These are phyloP conservation scores for Medicago truncatula DNA, from an alignment of 306 rosid species.

Conservation along the genomic window MtrunA17r5.0-ANR NC_053043.1:37553501-37554000, in stretches of 20 bases:
- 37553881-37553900: slow-evolving; percentile 53
- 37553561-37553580: slow-evolving; percentile 11
- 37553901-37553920: slow-evolving; percentile 42
- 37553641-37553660: background rate
- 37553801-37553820: slow-evolving; percentile 46
- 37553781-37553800: slow-evolving; percentile 52
- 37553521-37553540: slow-evolving; percentile 11
- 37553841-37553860: slow-evolving; percentile 58
- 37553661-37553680: slow-evolving; percentile 7
- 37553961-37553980: slow-evolving; percentile 45
- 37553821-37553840: slow-evolving; percentile 42
- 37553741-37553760: slow-evolving; percentile 24
- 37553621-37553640: slow-evolving; percentile 29
- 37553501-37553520: slow-evolving; percentile 28
- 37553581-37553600: slow-evolving; percentile 32
- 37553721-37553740: slow-evolving; percentile 36
- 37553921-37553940: slow-evolving; percentile 39
- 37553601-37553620: slow-evolving; percentile 22
- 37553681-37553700: slow-evolving; percentile 19
- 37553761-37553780: slow-evolving; percentile 53
- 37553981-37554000: slow-evolving; percentile 39
- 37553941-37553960: slow-evolving; percentile 45
- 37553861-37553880: slow-evolving; percentile 53
- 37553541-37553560: slow-evolving; percentile 39
- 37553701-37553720: slow-evolving; percentile 35